phyloP scores from a whole-genome alignment of 768 basidiomycete genomes.

The Trichaptum fuscoviolaceum region DNA sequence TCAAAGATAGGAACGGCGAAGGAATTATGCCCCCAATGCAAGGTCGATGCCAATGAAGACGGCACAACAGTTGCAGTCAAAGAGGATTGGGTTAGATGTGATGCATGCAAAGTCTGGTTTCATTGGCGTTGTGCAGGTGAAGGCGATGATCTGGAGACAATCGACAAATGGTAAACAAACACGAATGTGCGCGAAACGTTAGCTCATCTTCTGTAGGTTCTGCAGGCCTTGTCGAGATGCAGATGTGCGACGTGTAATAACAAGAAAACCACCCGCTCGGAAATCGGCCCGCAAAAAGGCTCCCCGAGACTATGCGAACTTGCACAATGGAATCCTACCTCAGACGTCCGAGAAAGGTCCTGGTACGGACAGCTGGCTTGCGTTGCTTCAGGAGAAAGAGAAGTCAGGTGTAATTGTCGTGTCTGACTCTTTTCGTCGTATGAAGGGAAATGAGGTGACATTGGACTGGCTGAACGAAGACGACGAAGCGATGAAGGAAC shows the following conservation, averaged over 20 bases:
- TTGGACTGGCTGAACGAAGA: constrained; percentile 73
- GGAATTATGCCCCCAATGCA: constrained; percentile 47
- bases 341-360: constrained; percentile 25
- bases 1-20: neutral
- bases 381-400: constrained; percentile 60
- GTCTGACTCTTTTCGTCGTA: constrained; percentile 56
- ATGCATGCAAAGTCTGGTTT: constrained; percentile 77
- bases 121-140: constrained; percentile 79
- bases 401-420: constrained; percentile 33
- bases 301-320: constrained; percentile 73
- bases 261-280: constrained; percentile 70
- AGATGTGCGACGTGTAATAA: constrained; percentile 60
- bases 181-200: constrained; percentile 12
- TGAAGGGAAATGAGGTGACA: constrained; percentile 62
- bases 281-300: constrained; percentile 76
- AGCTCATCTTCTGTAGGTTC: constrained; percentile 44
- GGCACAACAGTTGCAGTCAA: constrained; percentile 39
- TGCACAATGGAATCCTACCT: constrained; percentile 51
- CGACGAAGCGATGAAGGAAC: constrained; percentile 71
- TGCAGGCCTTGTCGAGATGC: constrained; percentile 57
- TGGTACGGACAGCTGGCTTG: constrained; percentile 63
- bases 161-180: constrained; percentile 69
- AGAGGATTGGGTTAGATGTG: constrained; percentile 81
- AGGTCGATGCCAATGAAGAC: constrained; percentile 27
- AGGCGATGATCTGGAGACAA: constrained; percentile 54